These are phyloP conservation scores for Chaetomium cochliodes DNA, from an alignment of 495 filamentous ascomycete genomes.

Conservation along the genomic window DNA sequence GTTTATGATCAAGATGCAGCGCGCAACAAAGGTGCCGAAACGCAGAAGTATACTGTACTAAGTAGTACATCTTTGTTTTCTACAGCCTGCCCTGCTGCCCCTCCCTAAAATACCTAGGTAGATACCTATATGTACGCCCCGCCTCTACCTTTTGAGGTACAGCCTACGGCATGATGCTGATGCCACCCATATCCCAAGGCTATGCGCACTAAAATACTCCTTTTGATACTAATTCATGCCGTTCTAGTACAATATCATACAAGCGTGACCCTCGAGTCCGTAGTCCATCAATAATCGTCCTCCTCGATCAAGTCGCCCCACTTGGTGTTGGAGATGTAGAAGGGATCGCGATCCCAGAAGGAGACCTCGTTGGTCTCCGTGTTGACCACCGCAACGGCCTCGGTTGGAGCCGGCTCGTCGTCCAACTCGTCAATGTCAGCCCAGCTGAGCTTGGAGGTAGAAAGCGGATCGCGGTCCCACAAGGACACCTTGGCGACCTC, in stretches of 20 bases:
- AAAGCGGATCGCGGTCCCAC: not conserved
- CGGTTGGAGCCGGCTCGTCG: not conserved
- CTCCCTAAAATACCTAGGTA: too few relatives aligned
- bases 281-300: not conserved
- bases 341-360: not conserved
- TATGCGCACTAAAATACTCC: too few relatives aligned
- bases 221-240: not conserved
- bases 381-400: too few relatives aligned
- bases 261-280: not conserved
- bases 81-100: too few relatives aligned
- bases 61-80: too few relatives aligned
- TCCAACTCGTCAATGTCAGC: too few relatives aligned
- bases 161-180: not conserved
- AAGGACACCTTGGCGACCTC: not conserved
- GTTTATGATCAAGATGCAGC: too few relatives aligned
- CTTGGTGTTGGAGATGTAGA: not conserved
- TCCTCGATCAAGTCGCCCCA: constrained; percentile 5
- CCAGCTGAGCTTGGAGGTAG: too few relatives aligned
- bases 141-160: not conserved
- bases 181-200: too few relatives aligned
- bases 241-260: not conserved
- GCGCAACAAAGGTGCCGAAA: too few relatives aligned
- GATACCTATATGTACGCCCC: too few relatives aligned
- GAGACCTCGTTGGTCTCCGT: not conserved
- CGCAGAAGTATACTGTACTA: too few relatives aligned